Conservation (phyloP, 2,329 filamentous ascomycete genomes). For the Aureobasidium sp. region DNA sequence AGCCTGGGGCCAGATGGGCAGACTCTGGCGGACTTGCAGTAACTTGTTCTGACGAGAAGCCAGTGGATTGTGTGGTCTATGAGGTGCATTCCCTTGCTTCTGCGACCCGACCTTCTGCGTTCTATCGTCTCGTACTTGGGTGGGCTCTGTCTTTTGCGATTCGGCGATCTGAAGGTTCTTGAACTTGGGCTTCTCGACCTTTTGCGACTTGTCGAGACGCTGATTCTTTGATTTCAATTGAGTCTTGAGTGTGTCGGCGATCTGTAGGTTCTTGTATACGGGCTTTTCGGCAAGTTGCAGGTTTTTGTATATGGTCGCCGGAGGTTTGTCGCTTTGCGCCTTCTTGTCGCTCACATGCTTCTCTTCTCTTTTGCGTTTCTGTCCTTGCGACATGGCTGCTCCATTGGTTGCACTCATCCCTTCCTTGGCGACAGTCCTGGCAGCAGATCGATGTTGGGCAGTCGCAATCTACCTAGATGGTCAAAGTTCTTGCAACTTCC, state of each 20-base stretch:
- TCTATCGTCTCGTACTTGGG: background rate
- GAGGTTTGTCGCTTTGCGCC: background rate
- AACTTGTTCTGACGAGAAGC: background rate
- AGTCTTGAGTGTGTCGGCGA: background rate
- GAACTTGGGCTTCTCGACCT: background rate
- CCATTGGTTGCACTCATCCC: background rate
- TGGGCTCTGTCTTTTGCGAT: background rate
- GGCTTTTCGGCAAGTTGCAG: background rate
- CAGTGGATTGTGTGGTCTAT: background rate
- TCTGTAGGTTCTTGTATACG: constrained; percentile 9
- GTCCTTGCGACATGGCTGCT: background rate
- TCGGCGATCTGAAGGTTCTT: constrained; percentile 11
- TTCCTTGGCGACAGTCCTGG: background rate
- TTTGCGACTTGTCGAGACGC: background rate
- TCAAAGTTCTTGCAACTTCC: background rate
- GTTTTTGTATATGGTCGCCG: constrained; percentile 8
- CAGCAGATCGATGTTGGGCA: background rate
- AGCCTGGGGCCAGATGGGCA: constrained; percentile 74
- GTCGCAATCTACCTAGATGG: background rate
- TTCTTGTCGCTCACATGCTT: constrained; percentile 4
- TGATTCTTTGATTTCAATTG: background rate
- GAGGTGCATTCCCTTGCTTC: background rate
- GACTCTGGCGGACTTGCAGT: constrained; percentile 35
- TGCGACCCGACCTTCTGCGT: background rate
- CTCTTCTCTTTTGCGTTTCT: constrained; percentile 13